These are phyloP conservation scores for Isabelozyma rhagii DNA, from an alignment of 805 yeast genomes.

Conservation along the genomic window DNA sequence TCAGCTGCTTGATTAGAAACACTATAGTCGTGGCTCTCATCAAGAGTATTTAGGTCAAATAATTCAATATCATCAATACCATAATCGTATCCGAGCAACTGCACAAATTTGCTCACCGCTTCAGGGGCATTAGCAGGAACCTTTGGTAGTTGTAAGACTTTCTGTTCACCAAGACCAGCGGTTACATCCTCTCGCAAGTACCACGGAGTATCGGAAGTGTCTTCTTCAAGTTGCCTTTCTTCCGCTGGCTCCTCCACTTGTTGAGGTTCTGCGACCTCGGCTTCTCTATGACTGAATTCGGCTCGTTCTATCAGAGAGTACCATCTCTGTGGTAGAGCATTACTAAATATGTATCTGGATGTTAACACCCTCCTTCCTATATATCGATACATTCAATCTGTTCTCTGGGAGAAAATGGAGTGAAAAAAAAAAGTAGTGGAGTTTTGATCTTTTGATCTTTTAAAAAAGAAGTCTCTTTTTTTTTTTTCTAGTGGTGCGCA, in stretches of 20 bases:
- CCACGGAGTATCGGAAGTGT: constrained; percentile 46
- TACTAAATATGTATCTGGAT: not conserved
- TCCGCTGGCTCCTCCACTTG: not conserved
- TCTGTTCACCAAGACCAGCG: constrained; percentile 22
- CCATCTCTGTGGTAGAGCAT: not conserved
- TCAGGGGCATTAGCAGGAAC: constrained; percentile 61
- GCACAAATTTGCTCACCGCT: constrained; percentile 42
- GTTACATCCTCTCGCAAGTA: constrained; percentile 48
- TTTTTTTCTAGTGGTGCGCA: not conserved
- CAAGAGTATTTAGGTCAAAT: constrained; percentile 56
- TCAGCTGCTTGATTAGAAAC: constrained; percentile 24
- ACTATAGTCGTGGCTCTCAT: constrained; percentile 26
- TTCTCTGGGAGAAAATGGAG: not conserved
- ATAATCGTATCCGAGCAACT: constrained; percentile 52
- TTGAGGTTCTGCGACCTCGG: not conserved
- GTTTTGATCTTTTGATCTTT: not conserved
- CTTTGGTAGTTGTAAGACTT: constrained; percentile 42
- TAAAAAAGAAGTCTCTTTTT: not conserved
- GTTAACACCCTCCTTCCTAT: not conserved
- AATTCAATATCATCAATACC: constrained; percentile 64
- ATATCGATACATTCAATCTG: not conserved
- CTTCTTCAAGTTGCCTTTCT: too few species aligned
- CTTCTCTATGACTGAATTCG: not conserved
- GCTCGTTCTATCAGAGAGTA: not conserved
- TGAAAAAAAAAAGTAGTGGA: not conserved